A percentile compares a stretch with the other conserved stretches of the same genome.
Conservation (phyloP, 805 yeast species). For the Lachancea dasiensis region DNA sequence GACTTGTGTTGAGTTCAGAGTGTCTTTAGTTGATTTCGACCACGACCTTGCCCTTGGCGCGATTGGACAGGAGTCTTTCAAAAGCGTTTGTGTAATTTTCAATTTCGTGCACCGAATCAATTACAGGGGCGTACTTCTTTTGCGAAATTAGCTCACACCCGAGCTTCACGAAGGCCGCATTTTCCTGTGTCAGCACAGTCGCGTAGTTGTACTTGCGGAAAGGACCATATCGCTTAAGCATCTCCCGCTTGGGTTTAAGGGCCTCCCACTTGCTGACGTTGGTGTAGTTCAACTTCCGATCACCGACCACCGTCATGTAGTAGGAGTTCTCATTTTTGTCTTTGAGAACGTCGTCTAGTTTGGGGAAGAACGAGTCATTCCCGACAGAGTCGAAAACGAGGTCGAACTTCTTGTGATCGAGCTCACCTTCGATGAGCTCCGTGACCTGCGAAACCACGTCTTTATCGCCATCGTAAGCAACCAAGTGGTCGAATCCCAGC, state of each 20-base stretch:
- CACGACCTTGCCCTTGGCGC: constrained; percentile 60
- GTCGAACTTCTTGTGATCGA: constrained; percentile 46
- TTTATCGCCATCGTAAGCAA: constrained; percentile 51
- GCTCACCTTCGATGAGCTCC: constrained; percentile 24
- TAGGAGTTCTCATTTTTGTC: constrained; percentile 42
- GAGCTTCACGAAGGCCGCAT: constrained; percentile 16
- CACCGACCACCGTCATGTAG: constrained; percentile 55
- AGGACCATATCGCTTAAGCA: constrained; percentile 19
- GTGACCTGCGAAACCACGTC: constrained; percentile 34
- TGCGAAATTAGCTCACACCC: constrained; percentile 21
- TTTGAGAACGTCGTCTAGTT: constrained; percentile 40
- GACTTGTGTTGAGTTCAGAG: no score
- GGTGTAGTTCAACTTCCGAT: constrained; percentile 33
- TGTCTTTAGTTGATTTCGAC: constrained; percentile 17
- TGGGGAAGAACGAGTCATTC: constrained; percentile 41
- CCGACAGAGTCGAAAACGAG: constrained; percentile 64
- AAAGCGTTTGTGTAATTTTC: constrained; percentile 47
- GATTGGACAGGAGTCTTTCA: constrained; percentile 40
- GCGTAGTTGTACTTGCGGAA: constrained; percentile 30
- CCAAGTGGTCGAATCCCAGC: constrained; percentile 52
- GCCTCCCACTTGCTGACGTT: constrained; percentile 8
- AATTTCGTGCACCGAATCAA: constrained; percentile 51
- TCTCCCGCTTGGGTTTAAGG: constrained; percentile 11
- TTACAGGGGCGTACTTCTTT: constrained; percentile 36
- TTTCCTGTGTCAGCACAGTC: constrained; percentile 11